Evolutionary conservation across 2,329 filamentous ascomycete genomes (phyloP), one percentile per base, ranked within the genome.

Genomic region (Plectosphaerella plurivora): DNA sequence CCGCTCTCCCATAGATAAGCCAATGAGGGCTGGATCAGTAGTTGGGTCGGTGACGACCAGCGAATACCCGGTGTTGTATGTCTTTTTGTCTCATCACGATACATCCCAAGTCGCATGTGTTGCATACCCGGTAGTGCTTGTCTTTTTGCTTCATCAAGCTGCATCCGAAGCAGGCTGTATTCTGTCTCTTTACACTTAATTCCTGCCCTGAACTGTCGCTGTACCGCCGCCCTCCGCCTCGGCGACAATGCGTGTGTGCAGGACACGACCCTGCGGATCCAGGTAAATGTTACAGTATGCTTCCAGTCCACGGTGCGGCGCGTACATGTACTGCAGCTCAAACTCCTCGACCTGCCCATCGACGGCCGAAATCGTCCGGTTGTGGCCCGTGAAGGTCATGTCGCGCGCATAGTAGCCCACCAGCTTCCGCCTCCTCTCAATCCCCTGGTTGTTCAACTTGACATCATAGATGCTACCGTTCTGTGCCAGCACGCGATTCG

Each of bases 381-480:
- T 77, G 57, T 75, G 77, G 4, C 79, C 78, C 39, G 72, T 81
- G 61, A 80, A 82, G 10, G 64, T 69, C 79, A 83, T 83, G 59
- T 79, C 74, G 45, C 62, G 67, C 50, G 64, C 61, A 61, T 81
- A 83, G 51, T 61, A 72, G 7, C 80, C 81, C 0, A 81, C 77
- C 8, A 72, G 65, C 8, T 61, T 63, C 41, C 70, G 63, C 3
- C 68, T 63, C 12, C 65, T 68, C 53, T 82, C 72, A 52, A 67
- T 64, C 1, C 80, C 81, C 55, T 75, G 64, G 59, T 83, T 82
- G 62, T 83, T 73, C 5, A 83, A 70, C 42, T 63, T 74, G 55
- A 79, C 69, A 57, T 83, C 79, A 51, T 78, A 70, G 47, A 83
- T 74, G 53, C 70, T 73, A 41, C 81, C 80, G 56, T 78, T 76